These are phyloP conservation scores for Benincasa hispida DNA, from an alignment of 306 rosid species.

Conservation along the genomic window DNA sequence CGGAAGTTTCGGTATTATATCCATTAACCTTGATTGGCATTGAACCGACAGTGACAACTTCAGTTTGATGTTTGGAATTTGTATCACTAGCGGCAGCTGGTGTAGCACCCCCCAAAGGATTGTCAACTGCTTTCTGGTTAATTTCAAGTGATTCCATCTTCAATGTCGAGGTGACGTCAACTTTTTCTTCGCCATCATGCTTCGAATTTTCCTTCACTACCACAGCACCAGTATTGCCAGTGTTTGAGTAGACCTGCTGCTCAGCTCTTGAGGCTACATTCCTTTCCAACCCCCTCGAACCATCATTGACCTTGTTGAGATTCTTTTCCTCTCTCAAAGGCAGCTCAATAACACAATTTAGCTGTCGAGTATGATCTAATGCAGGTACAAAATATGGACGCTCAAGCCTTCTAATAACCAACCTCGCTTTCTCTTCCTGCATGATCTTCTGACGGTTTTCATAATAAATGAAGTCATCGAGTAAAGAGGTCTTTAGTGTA, in stretches of 20 bases:
- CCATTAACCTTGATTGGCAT: slow-evolving; percentile 64
- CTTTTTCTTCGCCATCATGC: slow-evolving; percentile 14
- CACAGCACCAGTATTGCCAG: slow-evolving; percentile 9
- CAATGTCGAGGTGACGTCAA: slow-evolving; percentile 29
- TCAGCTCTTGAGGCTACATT: slow-evolving; percentile 15
- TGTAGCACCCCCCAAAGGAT: slow-evolving; percentile 10
- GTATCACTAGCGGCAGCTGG: slow-evolving; percentile 1
- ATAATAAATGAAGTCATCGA: slow-evolving; percentile 76
- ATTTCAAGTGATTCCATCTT: slow-evolving; percentile 58
- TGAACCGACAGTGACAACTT: slow-evolving; percentile 62
- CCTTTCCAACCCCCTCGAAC: slow-evolving; percentile 17
- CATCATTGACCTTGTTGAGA: slow-evolving; percentile 17
- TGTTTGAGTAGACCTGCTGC: slow-evolving; percentile 24
- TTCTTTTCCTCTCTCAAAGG: slow-evolving; percentile 23
- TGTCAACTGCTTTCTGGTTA: slow-evolving; percentile 31
- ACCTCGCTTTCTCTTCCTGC: slow-evolving; percentile 78
- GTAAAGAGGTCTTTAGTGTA: slow-evolving; percentile 67
- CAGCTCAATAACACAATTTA: slow-evolving; percentile 31
- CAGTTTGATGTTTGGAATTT: slow-evolving; percentile 16
- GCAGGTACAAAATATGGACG: slow-evolving; percentile 32
- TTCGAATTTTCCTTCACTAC: slow-evolving; percentile 20
- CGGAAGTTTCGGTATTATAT: slow-evolving; percentile 18
- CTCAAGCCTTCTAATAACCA: slow-evolving; percentile 29
- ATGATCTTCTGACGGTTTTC: slow-evolving; percentile 87
- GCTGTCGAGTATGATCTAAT: slow-evolving; percentile 38